Percentiles rank a stretch among this genome's conserved stretches.
Conservation (phyloP, 208 protist genomes). For the Leishmania arabica region DNA sequence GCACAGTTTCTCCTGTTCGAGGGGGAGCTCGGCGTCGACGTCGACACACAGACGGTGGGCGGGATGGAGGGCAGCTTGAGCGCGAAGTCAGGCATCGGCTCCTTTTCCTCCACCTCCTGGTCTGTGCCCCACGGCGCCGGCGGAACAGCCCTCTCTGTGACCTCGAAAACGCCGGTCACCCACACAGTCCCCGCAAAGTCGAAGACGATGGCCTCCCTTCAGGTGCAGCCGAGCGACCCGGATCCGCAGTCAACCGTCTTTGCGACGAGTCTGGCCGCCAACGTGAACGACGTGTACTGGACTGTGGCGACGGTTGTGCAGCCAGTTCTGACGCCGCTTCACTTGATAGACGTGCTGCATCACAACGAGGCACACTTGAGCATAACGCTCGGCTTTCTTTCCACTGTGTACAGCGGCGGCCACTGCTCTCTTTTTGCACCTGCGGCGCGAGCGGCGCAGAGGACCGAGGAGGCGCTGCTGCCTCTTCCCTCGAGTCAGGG, state of each 20-base stretch:
- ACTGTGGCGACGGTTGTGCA: constrained; percentile 27
- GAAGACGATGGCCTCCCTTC: constrained; percentile 3
- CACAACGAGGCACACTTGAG: constrained; percentile 63
- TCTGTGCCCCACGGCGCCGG: neutral
- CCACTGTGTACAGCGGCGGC: constrained; percentile 67
- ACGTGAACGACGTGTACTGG: constrained; percentile 22
- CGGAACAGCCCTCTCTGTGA: neutral
- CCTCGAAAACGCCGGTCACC: neutral
- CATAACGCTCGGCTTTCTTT: constrained; percentile 64
- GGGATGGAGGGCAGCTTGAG: neutral
- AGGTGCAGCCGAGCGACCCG: neutral
- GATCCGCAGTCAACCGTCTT: no score
- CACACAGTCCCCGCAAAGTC: neutral
- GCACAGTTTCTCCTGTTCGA: constrained; percentile 50
- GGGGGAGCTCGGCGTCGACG: constrained; percentile 10
- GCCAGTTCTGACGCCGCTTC: constrained; percentile 65
- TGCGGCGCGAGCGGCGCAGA: neutral
- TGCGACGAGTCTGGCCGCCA: neutral
- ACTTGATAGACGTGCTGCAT: constrained; percentile 59
- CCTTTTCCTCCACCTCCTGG: neutral
- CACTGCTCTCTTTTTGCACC: constrained; percentile 83
- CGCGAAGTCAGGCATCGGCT: neutral
- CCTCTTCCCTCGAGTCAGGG: neutral
- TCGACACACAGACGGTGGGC: constrained; percentile 8
- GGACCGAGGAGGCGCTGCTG: neutral